Base-by-base conservation (phyloP, 2,329 filamentous ascomycete species). In the Fusarium chaquense region DNA sequence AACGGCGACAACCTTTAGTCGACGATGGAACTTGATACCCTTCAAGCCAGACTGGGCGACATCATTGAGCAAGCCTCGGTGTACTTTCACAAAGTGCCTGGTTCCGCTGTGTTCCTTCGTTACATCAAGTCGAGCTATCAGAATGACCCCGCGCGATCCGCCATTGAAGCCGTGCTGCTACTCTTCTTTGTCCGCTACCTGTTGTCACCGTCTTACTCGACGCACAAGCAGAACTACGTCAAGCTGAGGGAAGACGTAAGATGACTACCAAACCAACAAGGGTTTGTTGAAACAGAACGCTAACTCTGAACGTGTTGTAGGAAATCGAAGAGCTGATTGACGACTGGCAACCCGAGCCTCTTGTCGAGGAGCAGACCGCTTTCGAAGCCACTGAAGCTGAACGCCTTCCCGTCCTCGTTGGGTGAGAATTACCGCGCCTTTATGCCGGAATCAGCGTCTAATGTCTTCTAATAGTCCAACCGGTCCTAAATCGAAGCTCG, bases 91-190 rank as follows among this genome's bases (percentile, higher is more conserved):
- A 93, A 92, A 76, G 87, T 99, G 40, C 97, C 96, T 32, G 96
- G 96, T 54, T 98, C 95, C 32, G 93, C 95, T 43, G 97, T 99
- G 74, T 86, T 98, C 76, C 88, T 97, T 73, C 93, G 96, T 68
- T 99, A 99, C 82, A 94, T 99, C 78, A 93, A 93, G 80, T 97
- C 94, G 61, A 97, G 94, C 79, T 98, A 99, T 83, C 96, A 99
- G 83, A 92, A 99, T 78, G 96, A 99, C 76, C 96, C 96, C 12
- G 89, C 98, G 59, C 91, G 97, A 56, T 97, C 93, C 54, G 93
- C 93, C 40, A 93, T 99, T 72, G 96, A 99, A 82, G 85, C 99
- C 52, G 90, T 98, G 71, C 86, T 99, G 63, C 93, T 99, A 73
- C 89, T 99, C 57, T 99, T 99, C 83, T 97, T 97, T 69, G 91